Base-by-base conservation (phyloP, 768 basidiomycete genomes). In the Russula sp. region DNA sequence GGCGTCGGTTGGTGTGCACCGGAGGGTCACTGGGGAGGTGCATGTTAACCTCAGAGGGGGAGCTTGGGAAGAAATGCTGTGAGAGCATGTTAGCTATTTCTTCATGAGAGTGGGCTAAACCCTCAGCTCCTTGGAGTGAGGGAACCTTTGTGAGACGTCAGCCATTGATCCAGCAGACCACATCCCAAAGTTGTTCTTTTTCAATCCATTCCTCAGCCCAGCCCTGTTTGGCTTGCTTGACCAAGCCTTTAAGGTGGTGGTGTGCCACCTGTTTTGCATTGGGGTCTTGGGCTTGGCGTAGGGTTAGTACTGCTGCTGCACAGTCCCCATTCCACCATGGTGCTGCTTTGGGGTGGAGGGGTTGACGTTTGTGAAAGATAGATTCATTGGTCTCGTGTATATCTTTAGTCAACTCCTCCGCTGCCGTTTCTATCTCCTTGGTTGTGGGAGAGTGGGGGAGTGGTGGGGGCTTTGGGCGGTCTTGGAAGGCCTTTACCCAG, bases 271-370 rank as follows among this genome's bases (percentile, higher is more conserved):
- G 2, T 7, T 10, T 2, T 5, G n/a, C 0, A 38, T n/a, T 10
- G 0, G 8, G 8, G 14, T 16, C n/a, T 11, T 20, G 7, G 0
- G 48, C 48, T 0, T 4, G 0, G 0, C 16, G 7, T 0, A 50
- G 34, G 1, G 0, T 10, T 1, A 34, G 48, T 0, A 16, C 18
- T 0, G 18, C 48, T 1, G 7, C 5, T 18, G 32, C 8, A 7
- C 48, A 50, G 1, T 2, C 32, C 0, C 7, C 32, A 3, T 34
- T 35, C 48, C 48, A 50, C 48, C 50, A 36, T 0, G 49, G 49
- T 9, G 49, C 10, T 0, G 34, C 35, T 16, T 36, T 36, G 0
- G 49, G 35, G 34, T 52, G 50, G 5, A 6, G 6, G 0, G 50
- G 50, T 0, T 11, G 35, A 1, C 36, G n/a, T 22, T 5, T 20